A percentile compares a stretch with the other conserved stretches of the same genome.
Conservation (phyloP, 129 eudicot genomes). For the Glebionis coronaria region DNA sequence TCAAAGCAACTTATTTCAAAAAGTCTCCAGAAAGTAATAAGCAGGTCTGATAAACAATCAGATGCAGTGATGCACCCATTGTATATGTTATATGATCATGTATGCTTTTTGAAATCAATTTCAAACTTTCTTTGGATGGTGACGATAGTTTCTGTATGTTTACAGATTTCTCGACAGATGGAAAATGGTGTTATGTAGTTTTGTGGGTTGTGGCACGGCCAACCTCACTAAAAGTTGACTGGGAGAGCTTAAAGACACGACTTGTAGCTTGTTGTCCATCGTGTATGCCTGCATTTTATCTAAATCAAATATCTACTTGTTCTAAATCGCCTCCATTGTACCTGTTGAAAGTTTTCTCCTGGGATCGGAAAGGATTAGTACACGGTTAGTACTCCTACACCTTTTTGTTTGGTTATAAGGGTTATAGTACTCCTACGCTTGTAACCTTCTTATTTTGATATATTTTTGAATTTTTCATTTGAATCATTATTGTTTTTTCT, state of each 20-base stretch:
- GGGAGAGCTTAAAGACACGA: conserved; percentile 69
- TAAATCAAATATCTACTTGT: conserved; percentile 35
- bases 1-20: too few relatives aligned
- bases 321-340: conserved; percentile 51
- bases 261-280: conserved; percentile 74
- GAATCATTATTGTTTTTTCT: conserved; percentile 2
- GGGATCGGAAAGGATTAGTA: conserved; percentile 73
- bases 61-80: neutral
- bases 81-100: neutral
- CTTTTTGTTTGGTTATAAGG: neutral
- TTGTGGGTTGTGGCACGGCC: conserved; percentile 69
- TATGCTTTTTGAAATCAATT: conserved; percentile 6
- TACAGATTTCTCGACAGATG: conserved; percentile 75
- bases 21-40: too few relatives aligned
- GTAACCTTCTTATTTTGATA: neutral
- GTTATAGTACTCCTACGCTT: too few relatives aligned
- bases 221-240: conserved; percentile 44
- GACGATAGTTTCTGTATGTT: neutral
- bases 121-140: neutral
- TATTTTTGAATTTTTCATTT: neutral
- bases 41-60: neutral
- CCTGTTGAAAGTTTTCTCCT: conserved; percentile 67
- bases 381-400: conserved; percentile 44
- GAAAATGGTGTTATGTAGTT: conserved; percentile 84
- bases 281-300: conserved; percentile 48